Evolutionary conservation across 2,329 filamentous ascomycete species (phyloP).

Genomic region (Cladophialophora immunda): DNA sequence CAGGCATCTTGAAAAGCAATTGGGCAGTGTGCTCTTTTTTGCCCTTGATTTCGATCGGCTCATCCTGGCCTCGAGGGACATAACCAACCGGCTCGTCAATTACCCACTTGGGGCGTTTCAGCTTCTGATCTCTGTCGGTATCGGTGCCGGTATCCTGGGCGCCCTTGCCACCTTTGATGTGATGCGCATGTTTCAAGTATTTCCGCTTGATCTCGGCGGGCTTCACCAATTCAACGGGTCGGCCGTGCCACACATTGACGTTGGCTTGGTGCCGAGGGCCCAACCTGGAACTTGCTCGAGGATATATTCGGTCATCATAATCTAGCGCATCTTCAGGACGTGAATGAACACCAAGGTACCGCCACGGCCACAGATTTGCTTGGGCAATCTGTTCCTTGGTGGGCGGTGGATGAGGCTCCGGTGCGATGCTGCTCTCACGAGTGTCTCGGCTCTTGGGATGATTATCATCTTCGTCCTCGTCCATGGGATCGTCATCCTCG

Average conservation of each 20-base stretch:
- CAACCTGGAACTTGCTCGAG: constrained; percentile 89
- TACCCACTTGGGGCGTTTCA: constrained; percentile 89
- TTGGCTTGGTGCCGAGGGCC: constrained; percentile 91
- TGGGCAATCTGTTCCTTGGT: constrained; percentile 91
- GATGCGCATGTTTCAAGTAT: constrained; percentile 66
- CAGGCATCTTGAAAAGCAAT: constrained; percentile 79
- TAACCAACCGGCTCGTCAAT: constrained; percentile 91
- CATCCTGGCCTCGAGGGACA: constrained; percentile 82
- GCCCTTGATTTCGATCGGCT: constrained; percentile 65
- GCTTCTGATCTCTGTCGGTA: constrained; percentile 79
- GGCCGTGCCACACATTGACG: constrained; percentile 84
- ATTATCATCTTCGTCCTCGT: constrained; percentile 75
- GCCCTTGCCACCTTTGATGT: constrained; percentile 78
- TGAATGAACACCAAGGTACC: constrained; percentile 95
- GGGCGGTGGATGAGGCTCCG: constrained; percentile 65
- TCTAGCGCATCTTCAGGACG: constrained; percentile 94
- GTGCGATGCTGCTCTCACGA: constrained; percentile 44
- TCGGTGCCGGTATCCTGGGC: constrained; percentile 85
- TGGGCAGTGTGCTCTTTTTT: constrained; percentile 79
- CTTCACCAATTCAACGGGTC: constrained; percentile 89
- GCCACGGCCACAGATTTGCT: constrained; percentile 93
- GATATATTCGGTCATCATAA: constrained; percentile 97
- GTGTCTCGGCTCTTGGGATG: constrained; percentile 56
- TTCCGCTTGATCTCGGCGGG: constrained; percentile 84
- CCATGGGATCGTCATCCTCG: constrained; percentile 70